A percentile compares a stretch with the other conserved stretches of the same genome.
Evolutionary conservation across 2,329 filamentous ascomycete genomes (phyloP).

Genomic region (Decorospora gaudefroyi): DNA sequence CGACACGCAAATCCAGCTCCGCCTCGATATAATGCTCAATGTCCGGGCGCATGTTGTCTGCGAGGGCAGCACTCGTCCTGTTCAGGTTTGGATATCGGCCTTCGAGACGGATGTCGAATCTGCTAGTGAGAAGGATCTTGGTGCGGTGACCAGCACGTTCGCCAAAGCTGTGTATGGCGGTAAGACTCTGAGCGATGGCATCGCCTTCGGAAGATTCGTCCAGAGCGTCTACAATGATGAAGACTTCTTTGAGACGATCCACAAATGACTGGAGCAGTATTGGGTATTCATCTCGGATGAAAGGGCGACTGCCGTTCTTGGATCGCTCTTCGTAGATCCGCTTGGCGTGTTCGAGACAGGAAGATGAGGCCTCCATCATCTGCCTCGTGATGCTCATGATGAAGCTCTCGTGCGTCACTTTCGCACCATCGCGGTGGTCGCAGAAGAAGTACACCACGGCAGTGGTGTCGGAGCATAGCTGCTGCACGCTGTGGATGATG

Average conservation of each 20-base stretch:
- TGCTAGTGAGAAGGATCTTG: background rate
- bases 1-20: background rate
- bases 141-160: background rate
- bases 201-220: background rate
- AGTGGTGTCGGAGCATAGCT: background rate
- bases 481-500: background rate
- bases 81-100: background rate
- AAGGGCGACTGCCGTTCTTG: background rate
- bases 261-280: background rate
- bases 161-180: background rate
- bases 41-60: slow-evolving; percentile 2
- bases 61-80: background rate
- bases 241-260: background rate
- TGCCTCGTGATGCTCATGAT: background rate
- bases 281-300: background rate
- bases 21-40: background rate
- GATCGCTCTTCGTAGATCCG: background rate
- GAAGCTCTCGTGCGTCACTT: background rate
- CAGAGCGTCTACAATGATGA: background rate
- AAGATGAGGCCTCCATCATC: background rate
- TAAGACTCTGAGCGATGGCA: background rate
- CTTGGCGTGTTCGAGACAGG: background rate
- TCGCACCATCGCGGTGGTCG: background rate
- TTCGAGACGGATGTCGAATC: background rate
- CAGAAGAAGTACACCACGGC: background rate